Conservation (phyloP, 169 alveolate genomes). For the Eimeria necatrix region DNA sequence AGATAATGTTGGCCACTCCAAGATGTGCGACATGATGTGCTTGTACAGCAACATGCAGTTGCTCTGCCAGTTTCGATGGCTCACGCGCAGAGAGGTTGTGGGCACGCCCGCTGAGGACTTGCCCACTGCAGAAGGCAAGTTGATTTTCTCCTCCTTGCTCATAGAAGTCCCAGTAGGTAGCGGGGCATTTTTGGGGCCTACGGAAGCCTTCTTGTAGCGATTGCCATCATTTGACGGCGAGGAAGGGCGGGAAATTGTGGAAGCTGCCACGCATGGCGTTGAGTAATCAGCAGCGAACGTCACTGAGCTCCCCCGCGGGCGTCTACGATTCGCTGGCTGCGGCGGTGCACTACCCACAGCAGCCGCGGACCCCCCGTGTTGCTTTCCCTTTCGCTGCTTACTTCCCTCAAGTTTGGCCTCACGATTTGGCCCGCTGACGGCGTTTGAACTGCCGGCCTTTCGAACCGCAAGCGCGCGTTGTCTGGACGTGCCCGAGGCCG, state of each 20-base stretch:
- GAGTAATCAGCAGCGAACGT: conserved; percentile 35
- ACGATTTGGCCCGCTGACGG: neutral
- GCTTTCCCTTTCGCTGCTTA: conserved; percentile 33
- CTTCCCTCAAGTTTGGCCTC: conserved; percentile 13
- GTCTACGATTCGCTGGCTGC: conserved; percentile 14
- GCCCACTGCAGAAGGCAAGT: neutral
- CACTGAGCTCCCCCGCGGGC: conserved; percentile 71
- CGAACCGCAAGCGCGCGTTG: conserved; percentile 19
- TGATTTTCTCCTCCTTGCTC: conserved; percentile 20
- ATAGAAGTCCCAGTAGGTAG: conserved; percentile 33
- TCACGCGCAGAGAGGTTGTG: conserved; percentile 69
- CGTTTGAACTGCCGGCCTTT: neutral
- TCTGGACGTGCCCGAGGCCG: conserved; percentile 30
- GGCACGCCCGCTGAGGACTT: conserved; percentile 33
- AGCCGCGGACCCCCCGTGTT: neutral
- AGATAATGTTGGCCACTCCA: conserved; percentile 98
- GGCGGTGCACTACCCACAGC: conserved; percentile 16
- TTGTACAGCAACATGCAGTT: conserved; percentile 97
- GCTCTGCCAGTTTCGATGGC: conserved; percentile 94
- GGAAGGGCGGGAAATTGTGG: conserved; percentile 29
- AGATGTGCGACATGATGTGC: conserved; percentile 93
- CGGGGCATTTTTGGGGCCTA: conserved; percentile 47
- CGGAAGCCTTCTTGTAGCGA: neutral
- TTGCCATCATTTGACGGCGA: conserved; percentile 48
- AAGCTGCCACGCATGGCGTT: conserved; percentile 60